Evolutionary conservation across 139 green algal genomes (phyloP), one percentile per base, ranked within the genome.

Genomic region (Micractinium sp.): DNA sequence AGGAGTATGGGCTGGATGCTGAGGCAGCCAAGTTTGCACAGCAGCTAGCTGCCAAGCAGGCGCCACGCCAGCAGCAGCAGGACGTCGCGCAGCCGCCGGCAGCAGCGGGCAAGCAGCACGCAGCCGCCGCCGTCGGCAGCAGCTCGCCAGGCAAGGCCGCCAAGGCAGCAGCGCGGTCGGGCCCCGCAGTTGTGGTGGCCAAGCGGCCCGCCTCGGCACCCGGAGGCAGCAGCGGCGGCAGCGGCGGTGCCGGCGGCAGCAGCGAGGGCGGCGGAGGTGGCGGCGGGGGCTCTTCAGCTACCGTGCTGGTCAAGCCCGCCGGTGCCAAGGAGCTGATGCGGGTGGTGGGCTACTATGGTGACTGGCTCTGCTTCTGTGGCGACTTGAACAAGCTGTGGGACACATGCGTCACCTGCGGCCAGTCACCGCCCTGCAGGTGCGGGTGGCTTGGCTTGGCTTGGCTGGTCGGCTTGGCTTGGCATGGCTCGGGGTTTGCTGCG

Each of bases 341-440:
- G 0, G 53, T 89, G 23, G 74, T 89, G 14, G 53, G 67, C 20
- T 89, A 63, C 73, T 73, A 66, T 7, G 85, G 85, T 23, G 85
- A 89, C 73, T 89, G 85, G 85, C 73, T 89, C 47, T 89, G 85
- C 47, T 36, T 38, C 53, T 89, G 85, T 47, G 74, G 74, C n/a
- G 35, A 73, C 1, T 19, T 76, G 22, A 75, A 83, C 41, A 73
- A 73, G 85, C 85, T 89, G 73, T 73, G 85, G 53, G 74, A 83
- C 73, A 61, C 73, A 20, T 89, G 85, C 73, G 20, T 27, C 63
- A 29, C 15, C 38, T 89, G 85, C 47, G 74, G 74, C 19, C 85
- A 89, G 85, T 7, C 47, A 9, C 67, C 47, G 47, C 85, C 84
- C 39, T 88, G 84, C 84, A 76, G 77, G 77, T 83, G 77, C 20